A percentile compares a stretch with the other conserved stretches of the same genome.
Conservation (phyloP, 768 basidiomycete species). For the Saitozyma podzolica region DNA sequence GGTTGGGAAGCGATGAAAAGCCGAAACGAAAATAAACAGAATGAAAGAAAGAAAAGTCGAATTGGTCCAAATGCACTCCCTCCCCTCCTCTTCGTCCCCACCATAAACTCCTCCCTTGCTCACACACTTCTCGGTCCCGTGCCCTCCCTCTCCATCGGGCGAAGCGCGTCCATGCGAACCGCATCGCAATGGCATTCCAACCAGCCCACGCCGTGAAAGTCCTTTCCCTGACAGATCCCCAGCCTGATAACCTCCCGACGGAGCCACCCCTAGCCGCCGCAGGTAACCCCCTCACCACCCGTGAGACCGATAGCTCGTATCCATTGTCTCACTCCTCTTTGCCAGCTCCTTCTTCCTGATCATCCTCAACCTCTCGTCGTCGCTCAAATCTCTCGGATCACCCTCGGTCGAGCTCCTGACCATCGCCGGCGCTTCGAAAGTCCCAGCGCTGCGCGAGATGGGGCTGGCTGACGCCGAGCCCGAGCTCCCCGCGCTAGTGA, state of each 20-base stretch:
- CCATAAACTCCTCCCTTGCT: not conserved
- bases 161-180: too few relatives aligned
- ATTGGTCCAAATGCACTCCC: not conserved
- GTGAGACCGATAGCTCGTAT: slow-evolving; percentile 43
- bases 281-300: slow-evolving; percentile 30
- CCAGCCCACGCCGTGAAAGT: too few relatives aligned
- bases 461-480: too few relatives aligned
- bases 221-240: too few relatives aligned
- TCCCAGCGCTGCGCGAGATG: too few relatives aligned
- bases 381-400: slow-evolving; percentile 8
- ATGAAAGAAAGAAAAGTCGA: not conserved
- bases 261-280: too few relatives aligned
- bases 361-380: slow-evolving; percentile 15
- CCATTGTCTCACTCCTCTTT: slow-evolving; percentile 25
- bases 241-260: too few relatives aligned
- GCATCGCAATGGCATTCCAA: too few relatives aligned
- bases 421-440: slow-evolving; percentile 34
- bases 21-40: not conserved
- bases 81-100: not conserved
- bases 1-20: not conserved
- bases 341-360: slow-evolving; percentile 22
- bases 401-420: slow-evolving; percentile 37
- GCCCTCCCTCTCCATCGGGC: too few relatives aligned
- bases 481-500: not conserved
- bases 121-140: too few relatives aligned